Conservation (phyloP, 140 eudicot genomes). For the Ambrosia hybrid region DNA sequence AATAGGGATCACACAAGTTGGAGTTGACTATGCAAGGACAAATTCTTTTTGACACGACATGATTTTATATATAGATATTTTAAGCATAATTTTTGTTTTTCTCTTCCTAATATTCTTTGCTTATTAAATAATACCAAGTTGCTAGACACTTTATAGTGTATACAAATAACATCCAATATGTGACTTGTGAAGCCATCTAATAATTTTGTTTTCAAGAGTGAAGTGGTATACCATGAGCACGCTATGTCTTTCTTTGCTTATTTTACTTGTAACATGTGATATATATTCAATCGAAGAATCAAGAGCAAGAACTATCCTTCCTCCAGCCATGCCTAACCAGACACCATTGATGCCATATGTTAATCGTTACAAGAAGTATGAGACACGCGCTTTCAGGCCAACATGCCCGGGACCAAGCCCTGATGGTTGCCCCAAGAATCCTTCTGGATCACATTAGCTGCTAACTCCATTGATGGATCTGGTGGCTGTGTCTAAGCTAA, state of each 20-base stretch:
- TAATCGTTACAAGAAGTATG: slow-evolving; percentile 43
- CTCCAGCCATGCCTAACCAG: slow-evolving; percentile 20
- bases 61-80: too few species aligned
- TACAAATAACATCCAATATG: not conserved
- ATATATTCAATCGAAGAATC: slow-evolving; percentile 19
- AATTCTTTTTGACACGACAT: not conserved
- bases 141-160: too few species aligned
- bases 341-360: slow-evolving; percentile 10
- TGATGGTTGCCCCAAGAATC: slow-evolving; percentile 51
- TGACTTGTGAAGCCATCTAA: not conserved
- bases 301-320: slow-evolving; percentile 15
- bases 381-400: slow-evolving; percentile 48
- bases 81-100: too few species aligned
- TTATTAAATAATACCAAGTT: too few species aligned
- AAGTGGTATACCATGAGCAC: not conserved
- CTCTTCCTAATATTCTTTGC: too few species aligned
- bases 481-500: not conserved
- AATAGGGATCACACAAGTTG: too few species aligned
- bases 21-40: not conserved
- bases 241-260: slow-evolving; percentile 24
- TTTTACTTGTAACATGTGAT: slow-evolving; percentile 34
- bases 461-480: not conserved
- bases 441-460: slow-evolving; percentile 42
- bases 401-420: slow-evolving; percentile 73
- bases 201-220: not conserved